phyloP scores from a whole-genome alignment of 495 filamentous ascomycete genomes.

The Talaromyces stipitatus region DNA sequence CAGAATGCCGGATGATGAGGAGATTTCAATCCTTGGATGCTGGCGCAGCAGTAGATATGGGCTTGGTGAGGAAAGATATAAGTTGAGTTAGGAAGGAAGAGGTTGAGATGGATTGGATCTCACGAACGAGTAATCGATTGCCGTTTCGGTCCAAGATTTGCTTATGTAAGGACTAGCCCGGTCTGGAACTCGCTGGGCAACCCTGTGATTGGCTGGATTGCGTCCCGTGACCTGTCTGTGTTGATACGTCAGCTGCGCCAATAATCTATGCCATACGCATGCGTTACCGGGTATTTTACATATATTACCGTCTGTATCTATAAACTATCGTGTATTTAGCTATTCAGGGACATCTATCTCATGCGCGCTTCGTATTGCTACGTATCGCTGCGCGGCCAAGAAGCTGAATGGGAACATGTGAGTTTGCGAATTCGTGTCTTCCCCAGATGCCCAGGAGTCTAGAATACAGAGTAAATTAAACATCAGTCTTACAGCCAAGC shows the following conservation, averaged over 20 bases:
- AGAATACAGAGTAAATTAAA: neutral
- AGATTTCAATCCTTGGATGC: too few species aligned
- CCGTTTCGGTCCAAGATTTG: constrained; percentile 1
- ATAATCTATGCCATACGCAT: neutral
- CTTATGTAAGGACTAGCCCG: constrained; percentile 1
- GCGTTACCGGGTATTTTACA: neutral
- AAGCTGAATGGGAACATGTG: neutral
- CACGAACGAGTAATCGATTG: too few species aligned
- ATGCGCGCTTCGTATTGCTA: neutral
- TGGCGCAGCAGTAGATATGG: too few species aligned
- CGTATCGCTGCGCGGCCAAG: neutral
- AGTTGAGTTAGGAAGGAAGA: neutral
- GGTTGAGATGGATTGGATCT: neutral
- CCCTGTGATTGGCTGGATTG: neutral
- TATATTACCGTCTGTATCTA: neutral
- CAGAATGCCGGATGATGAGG: neutral
- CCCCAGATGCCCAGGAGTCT: neutral
- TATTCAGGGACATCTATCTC: neutral
- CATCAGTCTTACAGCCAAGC: neutral
- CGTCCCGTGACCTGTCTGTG: neutral
- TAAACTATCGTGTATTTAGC: neutral
- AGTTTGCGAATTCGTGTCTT: neutral
- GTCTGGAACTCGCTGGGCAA: neutral
- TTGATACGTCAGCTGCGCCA: constrained; percentile 5
- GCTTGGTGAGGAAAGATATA: too few species aligned